A percentile compares a stretch with the other conserved stretches of the same genome.
Evolutionary conservation across 2,329 filamentous ascomycete genomes (phyloP).

Genomic region (Xylariaceae sp.): DNA sequence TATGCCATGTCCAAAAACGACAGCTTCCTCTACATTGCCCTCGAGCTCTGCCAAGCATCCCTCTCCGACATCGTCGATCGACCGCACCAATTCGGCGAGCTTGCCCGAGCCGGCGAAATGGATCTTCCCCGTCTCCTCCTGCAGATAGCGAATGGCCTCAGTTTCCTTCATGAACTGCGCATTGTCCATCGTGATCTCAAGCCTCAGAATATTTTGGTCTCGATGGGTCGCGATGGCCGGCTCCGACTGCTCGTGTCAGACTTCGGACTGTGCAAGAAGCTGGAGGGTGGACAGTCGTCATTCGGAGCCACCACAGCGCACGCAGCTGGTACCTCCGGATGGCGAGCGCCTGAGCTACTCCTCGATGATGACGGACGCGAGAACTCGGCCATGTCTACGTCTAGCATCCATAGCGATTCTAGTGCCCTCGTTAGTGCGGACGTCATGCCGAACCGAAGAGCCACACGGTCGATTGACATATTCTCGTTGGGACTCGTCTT

Average conservation of each 20-base stretch:
- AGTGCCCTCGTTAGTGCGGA: conserved; percentile 55
- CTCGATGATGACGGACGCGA: conserved; percentile 67
- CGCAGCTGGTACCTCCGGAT: conserved; percentile 87
- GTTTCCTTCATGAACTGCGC: conserved; percentile 81
- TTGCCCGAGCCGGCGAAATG: conserved; percentile 67
- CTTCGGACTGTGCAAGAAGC: conserved; percentile 95
- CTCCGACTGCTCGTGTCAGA: conserved; percentile 93
- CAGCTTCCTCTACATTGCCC: conserved; percentile 90
- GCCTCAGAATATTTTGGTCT: conserved; percentile 92
- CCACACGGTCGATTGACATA: conserved; percentile 93
- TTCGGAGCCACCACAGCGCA: conserved; percentile 92
- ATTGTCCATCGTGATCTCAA: conserved; percentile 98
- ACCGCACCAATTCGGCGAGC: conserved; percentile 57
- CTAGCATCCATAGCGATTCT: conserved; percentile 56
- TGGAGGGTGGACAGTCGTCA: conserved; percentile 90
- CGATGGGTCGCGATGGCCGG: conserved; percentile 61
- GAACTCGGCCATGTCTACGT: conserved; percentile 37
- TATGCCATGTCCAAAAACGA: conserved; percentile 85
- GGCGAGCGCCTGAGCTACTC: conserved; percentile 91
- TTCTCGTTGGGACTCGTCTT: conserved; percentile 98
- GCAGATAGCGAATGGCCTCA: conserved; percentile 84
- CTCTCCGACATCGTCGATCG: conserved; percentile 86
- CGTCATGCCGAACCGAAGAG: conserved; percentile 63
- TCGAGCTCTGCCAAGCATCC: conserved; percentile 91
- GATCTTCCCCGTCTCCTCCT: conserved; percentile 77